Evolutionary conservation across 192 early-diverging fungal species (phyloP), one percentile per base, ranked within the genome.

Genomic region (Coemansia sp.): DNA sequence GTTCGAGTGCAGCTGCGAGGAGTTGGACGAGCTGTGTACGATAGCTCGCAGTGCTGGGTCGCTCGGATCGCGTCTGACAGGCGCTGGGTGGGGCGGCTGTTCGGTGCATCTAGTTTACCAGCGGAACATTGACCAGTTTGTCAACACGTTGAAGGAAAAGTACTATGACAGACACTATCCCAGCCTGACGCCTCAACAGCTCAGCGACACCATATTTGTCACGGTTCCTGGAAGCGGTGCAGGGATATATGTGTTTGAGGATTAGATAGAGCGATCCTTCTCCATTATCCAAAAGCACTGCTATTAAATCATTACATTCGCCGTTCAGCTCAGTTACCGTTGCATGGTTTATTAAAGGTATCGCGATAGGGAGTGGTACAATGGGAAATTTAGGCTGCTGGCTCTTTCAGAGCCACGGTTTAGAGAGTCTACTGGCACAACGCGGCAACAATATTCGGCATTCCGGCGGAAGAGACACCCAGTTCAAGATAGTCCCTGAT

Each of bases 81-180:
- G 96, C 14, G 96, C 96, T 42, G 96, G 96, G 13, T 96, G 93
- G 93, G 92, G 92, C 49, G 92, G 93, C 9, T 92, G 92, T 73
- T 89, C 92, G 0, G 94, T 96, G 20, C 88, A 87, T 48, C 76
- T 96, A 40, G 87, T 93, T 91, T 41, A 20, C 9, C 62, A 84
- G 60, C 80, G 86, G 43, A 75, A 81, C 11, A 86, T 92, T 1
- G 73, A 81, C 13, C 55, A 32, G 5, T 89, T 95, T 54, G 89
- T 93, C 20, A 59, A 73, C 5, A 68, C 66, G 15, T 57, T 95
- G 55, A 89, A 85, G 63, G 83, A 87, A 36, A 73, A 86, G 15
- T 95, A 87, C 67, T 94, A 90, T 61, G 63, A 53, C 25, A 83
- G 81, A 68, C 73, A 77, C 38, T 73, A 75, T 55, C 85, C 87